These are phyloP conservation scores for Penicillium angulare DNA, from an alignment of 495 filamentous ascomycete genomes.

Conservation along the genomic window DNA sequence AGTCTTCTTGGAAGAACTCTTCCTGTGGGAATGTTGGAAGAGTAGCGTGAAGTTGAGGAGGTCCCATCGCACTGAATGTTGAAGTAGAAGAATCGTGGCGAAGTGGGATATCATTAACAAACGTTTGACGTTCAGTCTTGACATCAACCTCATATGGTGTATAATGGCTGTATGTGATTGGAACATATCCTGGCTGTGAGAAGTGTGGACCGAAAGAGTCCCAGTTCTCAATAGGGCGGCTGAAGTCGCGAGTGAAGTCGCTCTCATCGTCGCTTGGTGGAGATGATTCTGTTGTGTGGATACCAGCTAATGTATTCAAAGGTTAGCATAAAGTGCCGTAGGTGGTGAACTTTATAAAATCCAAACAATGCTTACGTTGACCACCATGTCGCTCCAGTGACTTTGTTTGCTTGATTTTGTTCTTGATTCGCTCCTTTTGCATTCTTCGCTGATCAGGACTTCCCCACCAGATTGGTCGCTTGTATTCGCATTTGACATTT, in stretches of 20 bases:
- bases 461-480: conserved; percentile 95
- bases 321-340: no score
- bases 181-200: no score
- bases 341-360: no score
- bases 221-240: background rate
- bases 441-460: conserved; percentile 78
- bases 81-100: conserved; percentile 79
- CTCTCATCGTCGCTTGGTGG: no score
- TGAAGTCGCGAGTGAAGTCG: background rate
- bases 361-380: background rate
- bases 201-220: no score
- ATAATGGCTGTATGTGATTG: conserved; percentile 32
- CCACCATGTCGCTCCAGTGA: conserved; percentile 71
- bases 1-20: conserved; percentile 75
- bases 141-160: conserved; percentile 91
- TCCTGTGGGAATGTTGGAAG: conserved; percentile 67
- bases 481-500: conserved; percentile 87
- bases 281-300: no score
- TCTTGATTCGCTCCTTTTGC: conserved; percentile 94
- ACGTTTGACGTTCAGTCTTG: conserved; percentile 92
- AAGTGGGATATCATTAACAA: conserved; percentile 84
- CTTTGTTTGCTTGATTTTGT: conserved; percentile 96
- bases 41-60: conserved; percentile 65
- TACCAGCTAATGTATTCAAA: no score
- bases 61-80: conserved; percentile 81